phyloP scores from a whole-genome alignment of 306 rosid genomes.

The Castanospermum australe region DNA sequence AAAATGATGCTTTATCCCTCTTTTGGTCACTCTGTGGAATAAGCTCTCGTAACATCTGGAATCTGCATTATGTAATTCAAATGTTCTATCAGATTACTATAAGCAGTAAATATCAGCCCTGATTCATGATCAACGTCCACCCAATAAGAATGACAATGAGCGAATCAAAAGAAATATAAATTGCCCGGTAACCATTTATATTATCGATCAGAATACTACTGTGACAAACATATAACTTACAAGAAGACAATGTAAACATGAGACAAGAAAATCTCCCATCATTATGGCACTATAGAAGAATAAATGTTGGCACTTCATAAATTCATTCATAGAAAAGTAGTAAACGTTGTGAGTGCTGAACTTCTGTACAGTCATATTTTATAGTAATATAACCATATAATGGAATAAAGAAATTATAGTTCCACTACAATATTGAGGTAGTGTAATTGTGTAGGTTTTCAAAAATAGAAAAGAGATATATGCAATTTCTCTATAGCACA shows the following conservation, averaged over 20 bases:
- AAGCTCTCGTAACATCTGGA: constrained; percentile 90
- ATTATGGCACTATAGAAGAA: background rate
- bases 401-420: background rate
- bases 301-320: background rate
- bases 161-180: background rate
- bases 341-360: background rate
- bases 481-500: background rate
- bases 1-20: constrained; percentile 97
- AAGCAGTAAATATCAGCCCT: background rate
- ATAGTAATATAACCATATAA: background rate
- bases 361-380: background rate
- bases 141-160: constrained; percentile 18
- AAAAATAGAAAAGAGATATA: background rate
- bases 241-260: background rate
- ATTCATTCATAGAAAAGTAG: background rate
- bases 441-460: background rate
- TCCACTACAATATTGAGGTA: background rate
- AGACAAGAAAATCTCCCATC: background rate
- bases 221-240: background rate
- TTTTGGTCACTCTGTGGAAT: constrained; percentile 97
- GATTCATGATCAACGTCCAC: background rate
- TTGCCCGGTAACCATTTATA: background rate
- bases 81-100: constrained; percentile 18
- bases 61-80: constrained; percentile 49
- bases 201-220: background rate